Conservation (phyloP, 331 rosid species). For the Rhamnella rubrinervis region DNA sequence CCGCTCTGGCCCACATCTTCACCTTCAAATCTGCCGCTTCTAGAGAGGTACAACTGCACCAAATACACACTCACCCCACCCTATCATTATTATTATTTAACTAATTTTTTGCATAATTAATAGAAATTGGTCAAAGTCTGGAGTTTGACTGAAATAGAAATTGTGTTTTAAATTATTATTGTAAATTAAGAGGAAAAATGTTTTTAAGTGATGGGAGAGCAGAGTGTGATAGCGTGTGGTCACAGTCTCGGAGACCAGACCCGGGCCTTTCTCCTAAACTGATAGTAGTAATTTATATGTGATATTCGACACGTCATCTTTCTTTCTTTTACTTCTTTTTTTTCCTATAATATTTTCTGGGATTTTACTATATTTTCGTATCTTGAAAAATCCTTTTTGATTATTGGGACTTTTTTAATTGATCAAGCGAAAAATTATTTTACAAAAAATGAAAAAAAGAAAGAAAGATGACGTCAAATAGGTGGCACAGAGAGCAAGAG, state of each 20-base stretch:
- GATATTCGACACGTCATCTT: too few species aligned
- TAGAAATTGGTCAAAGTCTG: not conserved
- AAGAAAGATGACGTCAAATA: not conserved
- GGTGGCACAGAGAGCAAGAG: not conserved
- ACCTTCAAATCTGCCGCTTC: constrained; percentile 83
- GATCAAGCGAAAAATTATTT: not conserved
- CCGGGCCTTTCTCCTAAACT: constrained; percentile 32
- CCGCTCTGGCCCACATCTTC: constrained; percentile 83
- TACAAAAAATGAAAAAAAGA: not conserved
- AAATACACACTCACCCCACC: too few species aligned
- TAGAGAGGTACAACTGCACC: constrained; percentile 61
- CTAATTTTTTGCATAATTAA: too few species aligned
- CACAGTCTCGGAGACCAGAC: constrained; percentile 49
- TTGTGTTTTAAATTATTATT: not conserved
- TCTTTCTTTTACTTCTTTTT: not conserved
- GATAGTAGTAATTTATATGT: not conserved
- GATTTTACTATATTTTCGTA: not conserved
- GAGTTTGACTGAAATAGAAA: constrained; percentile 14
- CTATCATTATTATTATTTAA: too few species aligned
- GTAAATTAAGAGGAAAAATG: not conserved
- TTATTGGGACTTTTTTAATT: not conserved
- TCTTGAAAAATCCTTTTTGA: not conserved
- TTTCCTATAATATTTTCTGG: not conserved
- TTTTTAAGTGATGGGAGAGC: not conserved
- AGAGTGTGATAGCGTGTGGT: constrained; percentile 40